These are phyloP conservation scores for Clathrospora elynae DNA, from an alignment of 2,329 filamentous ascomycete species.

Conservation along the genomic window DNA sequence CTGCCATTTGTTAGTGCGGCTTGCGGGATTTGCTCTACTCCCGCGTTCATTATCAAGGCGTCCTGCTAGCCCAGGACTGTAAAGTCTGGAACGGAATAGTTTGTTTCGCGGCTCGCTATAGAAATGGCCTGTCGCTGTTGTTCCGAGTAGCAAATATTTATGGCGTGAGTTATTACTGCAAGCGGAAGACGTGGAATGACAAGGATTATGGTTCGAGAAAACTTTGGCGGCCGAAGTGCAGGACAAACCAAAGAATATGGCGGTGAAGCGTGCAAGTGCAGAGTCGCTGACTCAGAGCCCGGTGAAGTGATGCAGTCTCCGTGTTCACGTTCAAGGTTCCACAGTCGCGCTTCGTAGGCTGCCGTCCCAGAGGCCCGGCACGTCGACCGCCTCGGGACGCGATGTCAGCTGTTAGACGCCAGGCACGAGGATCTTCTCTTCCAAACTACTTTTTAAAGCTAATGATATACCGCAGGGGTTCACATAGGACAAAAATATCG, in stretches of 20 bases:
- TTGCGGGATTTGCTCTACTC: slow-evolving; percentile 35
- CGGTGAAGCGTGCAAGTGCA: slow-evolving; percentile 23
- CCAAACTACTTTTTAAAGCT: neutral
- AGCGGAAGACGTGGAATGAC: slow-evolving; percentile 17
- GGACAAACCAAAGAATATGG: slow-evolving; percentile 19
- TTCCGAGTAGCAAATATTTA: neutral
- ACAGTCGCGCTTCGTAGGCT: slow-evolving; percentile 23
- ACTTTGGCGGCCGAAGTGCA: slow-evolving; percentile 23
- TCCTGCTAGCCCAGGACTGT: slow-evolving; percentile 16
- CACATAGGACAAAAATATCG: too few relatives aligned
- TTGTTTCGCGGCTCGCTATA: neutral
- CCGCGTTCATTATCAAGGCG: slow-evolving; percentile 42
- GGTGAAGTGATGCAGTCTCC: slow-evolving; percentile 4
- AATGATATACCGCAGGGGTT: slow-evolving; percentile 3
- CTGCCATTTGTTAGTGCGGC: slow-evolving; percentile 26
- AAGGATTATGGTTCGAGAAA: slow-evolving; percentile 14
- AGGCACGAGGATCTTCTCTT: slow-evolving; percentile 4
- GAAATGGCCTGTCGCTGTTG: neutral
- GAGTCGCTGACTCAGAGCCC: slow-evolving; percentile 1
- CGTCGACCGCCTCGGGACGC: slow-evolving; percentile 19
- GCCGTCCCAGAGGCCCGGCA: slow-evolving; percentile 13
- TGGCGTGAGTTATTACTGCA: slow-evolving; percentile 13
- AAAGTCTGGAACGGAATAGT: neutral
- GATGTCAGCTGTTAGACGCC: slow-evolving; percentile 30
- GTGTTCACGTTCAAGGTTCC: slow-evolving; percentile 10